Conservation (phyloP, 2,329 filamentous ascomycete genomes). For the Rachicladosporium sp. region DNA sequence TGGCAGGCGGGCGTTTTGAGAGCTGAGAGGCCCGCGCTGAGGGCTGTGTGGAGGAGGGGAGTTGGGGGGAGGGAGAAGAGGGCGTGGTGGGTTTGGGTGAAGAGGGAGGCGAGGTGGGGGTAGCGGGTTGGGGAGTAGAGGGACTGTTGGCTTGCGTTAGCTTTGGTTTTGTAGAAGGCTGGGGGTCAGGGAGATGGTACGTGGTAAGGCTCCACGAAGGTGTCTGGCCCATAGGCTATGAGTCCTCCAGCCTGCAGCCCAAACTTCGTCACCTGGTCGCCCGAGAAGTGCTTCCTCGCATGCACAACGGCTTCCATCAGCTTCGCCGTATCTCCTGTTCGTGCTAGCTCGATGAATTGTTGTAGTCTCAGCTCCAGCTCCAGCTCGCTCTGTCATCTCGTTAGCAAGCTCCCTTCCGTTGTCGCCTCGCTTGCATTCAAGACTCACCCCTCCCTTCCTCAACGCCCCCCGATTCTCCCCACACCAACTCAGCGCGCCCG, state of each 20-base stretch:
- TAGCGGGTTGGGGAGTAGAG: constrained; percentile 67
- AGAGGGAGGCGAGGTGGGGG: constrained; percentile 63
- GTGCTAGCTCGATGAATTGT: constrained; percentile 85
- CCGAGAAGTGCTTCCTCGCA: constrained; percentile 67
- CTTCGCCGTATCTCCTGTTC: constrained; percentile 51
- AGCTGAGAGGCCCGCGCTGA: constrained; percentile 82
- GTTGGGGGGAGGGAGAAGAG: constrained; percentile 71
- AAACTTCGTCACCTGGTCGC: constrained; percentile 56
- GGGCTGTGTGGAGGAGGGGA: constrained; percentile 78
- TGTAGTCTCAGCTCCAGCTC: constrained; percentile 91
- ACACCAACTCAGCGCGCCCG: constrained; percentile 80
- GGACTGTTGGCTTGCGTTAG: constrained; percentile 33
- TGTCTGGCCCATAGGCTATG: constrained; percentile 58
- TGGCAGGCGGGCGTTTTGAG: constrained; percentile 94
- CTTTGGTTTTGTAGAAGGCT: constrained; percentile 6
- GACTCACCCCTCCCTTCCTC: constrained; percentile 67
- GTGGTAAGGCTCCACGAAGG: constrained; percentile 47
- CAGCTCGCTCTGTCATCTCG: constrained; percentile 51
- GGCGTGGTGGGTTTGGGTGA: constrained; percentile 73
- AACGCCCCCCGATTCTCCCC: constrained; percentile 84
- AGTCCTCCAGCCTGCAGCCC: constrained; percentile 65
- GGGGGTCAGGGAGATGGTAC: constrained; percentile 25
- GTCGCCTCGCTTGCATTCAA: constrained; percentile 42
- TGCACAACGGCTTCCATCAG: constrained; percentile 67
- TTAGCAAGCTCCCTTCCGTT: constrained; percentile 20